These are phyloP conservation scores for Populus simonii DNA, from an alignment of 345 rosid species.

Conservation along the genomic window DNA sequence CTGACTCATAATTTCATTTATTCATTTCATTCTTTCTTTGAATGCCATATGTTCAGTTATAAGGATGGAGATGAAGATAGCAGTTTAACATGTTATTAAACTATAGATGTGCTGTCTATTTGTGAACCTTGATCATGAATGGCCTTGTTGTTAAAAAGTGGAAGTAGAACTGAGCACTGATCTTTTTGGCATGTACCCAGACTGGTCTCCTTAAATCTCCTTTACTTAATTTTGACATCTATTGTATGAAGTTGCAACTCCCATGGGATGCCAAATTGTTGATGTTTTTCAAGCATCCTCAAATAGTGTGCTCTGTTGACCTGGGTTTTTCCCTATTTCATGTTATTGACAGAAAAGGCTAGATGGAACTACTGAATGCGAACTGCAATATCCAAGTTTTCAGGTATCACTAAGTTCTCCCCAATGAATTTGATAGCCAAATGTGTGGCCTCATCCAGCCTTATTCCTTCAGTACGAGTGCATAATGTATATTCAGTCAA, in stretches of 20 bases:
- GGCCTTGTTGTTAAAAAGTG: conserved; percentile 1
- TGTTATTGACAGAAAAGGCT: conserved; percentile 53
- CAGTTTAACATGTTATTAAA: background rate
- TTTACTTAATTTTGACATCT: background rate
- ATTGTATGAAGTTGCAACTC: background rate
- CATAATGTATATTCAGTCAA: background rate
- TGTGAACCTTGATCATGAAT: background rate
- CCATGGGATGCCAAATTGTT: background rate
- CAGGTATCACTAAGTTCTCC: conserved; percentile 46
- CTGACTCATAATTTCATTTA: background rate
- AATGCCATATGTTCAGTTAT: background rate
- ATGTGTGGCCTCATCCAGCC: background rate
- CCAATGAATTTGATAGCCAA: background rate
- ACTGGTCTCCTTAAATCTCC: background rate
- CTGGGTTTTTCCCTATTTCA: background rate
- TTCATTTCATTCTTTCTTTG: background rate
- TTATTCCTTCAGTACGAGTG: background rate
- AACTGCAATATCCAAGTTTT: conserved; percentile 67
- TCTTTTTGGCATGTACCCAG: background rate
- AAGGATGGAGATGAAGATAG: background rate
- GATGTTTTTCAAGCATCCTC: background rate
- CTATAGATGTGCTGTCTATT: background rate
- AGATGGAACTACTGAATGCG: conserved; percentile 60
- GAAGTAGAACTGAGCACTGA: background rate
- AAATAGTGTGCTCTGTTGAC: background rate